Base-by-base conservation (phyloP, 192 early-diverging fungal species). In the Coemansia sp. region DNA sequence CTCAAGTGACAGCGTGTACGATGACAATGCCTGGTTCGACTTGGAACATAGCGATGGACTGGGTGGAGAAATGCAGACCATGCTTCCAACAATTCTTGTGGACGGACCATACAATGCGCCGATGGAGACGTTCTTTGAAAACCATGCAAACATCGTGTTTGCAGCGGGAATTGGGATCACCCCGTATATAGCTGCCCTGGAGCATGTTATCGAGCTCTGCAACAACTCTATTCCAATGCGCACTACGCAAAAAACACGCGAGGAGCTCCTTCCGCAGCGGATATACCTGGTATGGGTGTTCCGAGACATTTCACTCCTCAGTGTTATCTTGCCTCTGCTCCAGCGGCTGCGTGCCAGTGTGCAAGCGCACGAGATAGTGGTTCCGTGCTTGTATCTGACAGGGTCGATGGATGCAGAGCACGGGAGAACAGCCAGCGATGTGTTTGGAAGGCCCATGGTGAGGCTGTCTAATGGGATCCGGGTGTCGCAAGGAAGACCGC, bases 141-240 rank as follows among this genome's bases (percentile, higher is more conserved):
- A 88, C 68, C 86, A 91, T 56, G 75, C 84, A 60, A 87, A 87
- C 44, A 84, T 92, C 21, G 70, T 91, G 37, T 82, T 94, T 26
- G 92, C 89, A 9, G 92, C 92, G 4, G 92, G 92, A 71, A 94
- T 94, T 49, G 92, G 92, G 9, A 91, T 94, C 23, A 94, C 92
- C 8, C 92, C 92, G 7, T 91, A 82, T 63, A 82, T 82, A 44
- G 64, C 79, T 0, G 79, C 79, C 21, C 68, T 82, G 52, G 79
- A 76, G 44, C 74, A 62, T 19, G 79, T 82, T 10, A 58, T 82
- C 1, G 71, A 74, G 54, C 71, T 74, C 64, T 82, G 79, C 40
- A 62, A 61, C 23, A 57, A 67, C 65, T 62, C 63, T 37, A 82
- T 76, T 6, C 79, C 79, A 1, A 49, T 64, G 40, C 79, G 79